Conservation (phyloP, 129 eudicot genomes). For the Ambrosia artemisiifolia region DNA sequence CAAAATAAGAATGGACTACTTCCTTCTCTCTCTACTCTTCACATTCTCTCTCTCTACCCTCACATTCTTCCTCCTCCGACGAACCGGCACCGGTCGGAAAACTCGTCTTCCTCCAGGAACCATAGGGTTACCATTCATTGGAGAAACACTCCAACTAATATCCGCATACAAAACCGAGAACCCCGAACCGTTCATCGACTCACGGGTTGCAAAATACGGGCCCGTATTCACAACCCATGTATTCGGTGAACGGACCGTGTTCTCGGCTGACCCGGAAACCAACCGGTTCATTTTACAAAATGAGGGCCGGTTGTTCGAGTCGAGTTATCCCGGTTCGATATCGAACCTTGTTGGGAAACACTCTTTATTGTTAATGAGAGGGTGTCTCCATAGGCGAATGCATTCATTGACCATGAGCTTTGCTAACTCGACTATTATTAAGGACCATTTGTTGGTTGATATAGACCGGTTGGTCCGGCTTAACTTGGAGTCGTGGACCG, state of each 20-base stretch:
- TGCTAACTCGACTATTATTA: slow-evolving; percentile 72
- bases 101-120: slow-evolving; percentile 69
- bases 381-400: slow-evolving; percentile 73
- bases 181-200: slow-evolving; percentile 93
- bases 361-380: slow-evolving; percentile 76
- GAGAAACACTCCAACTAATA: slow-evolving; percentile 88
- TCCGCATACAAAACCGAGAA: slow-evolving; percentile 89
- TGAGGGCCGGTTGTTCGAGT: slow-evolving; percentile 80
- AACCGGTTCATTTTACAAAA: slow-evolving; percentile 79
- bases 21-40: slow-evolving; percentile 35
- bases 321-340: slow-evolving; percentile 91
- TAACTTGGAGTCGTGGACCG: slow-evolving; percentile 66
- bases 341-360: slow-evolving; percentile 72
- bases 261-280: slow-evolving; percentile 76
- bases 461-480: slow-evolving; percentile 78
- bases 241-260: slow-evolving; percentile 84
- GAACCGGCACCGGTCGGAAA: slow-evolving; percentile 37
- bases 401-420: slow-evolving; percentile 91
- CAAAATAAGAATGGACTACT: slow-evolving; percentile 26
- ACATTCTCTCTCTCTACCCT: slow-evolving; percentile 29
- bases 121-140: slow-evolving; percentile 75
- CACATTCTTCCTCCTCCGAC: slow-evolving; percentile 37
- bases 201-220: slow-evolving; percentile 67
- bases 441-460: slow-evolving; percentile 69
- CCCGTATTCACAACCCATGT: slow-evolving; percentile 80